Base-by-base conservation (phyloP, 805 yeast genomes). In the Tetrapisispora namnaoensis region DNA sequence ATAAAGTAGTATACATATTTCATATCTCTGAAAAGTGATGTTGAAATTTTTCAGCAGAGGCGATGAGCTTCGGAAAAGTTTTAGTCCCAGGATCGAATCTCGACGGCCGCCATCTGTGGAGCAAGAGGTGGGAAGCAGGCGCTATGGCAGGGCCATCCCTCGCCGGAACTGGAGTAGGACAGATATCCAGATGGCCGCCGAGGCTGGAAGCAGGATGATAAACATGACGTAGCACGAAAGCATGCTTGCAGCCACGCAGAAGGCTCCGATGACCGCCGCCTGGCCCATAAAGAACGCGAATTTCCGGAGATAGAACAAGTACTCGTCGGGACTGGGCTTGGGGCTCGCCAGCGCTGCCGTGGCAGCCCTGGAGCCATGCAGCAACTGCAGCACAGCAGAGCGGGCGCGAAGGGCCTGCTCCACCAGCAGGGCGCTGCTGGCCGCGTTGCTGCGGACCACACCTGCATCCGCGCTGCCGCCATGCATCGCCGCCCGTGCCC, bases 251-350 rank as follows among this genome's bases (percentile, higher is more conserved):
- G 28, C 40, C 4, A 43, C 6, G 36, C 46, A 43, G 46, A 43
- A 43, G 21, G 24, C 32, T 5, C 32, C 46, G 4, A 43, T 43
- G 21, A 35, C 18, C 8, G 39, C 35, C 8, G 40, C 38, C 16
- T 43, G 46, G 39, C 40, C 39, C 46, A 43, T 43, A 40, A 35
- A 43, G 40, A 43, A 36, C 2, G 37, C 32, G 11, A 43, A 28
- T 16, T 24, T 43, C 11, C 40, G 35, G 18, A 43, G 20, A 34
- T 35, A 43, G 17, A 28, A 13, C n/a, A 43, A 24, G 40, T 43
- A 43, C 21, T 34, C 34, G 32, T 43, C 46, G 8, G 38, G 35
- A 20, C 14, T 43, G 18, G 46, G 46, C 22, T 42, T 35, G 11
- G 16, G 35, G n/a, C 18, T 27, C 4, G 35, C 30, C 18, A 30